phyloP scores from a whole-genome alignment of 2,329 filamentous ascomycete genomes.

The Neonectria ditissima region DNA sequence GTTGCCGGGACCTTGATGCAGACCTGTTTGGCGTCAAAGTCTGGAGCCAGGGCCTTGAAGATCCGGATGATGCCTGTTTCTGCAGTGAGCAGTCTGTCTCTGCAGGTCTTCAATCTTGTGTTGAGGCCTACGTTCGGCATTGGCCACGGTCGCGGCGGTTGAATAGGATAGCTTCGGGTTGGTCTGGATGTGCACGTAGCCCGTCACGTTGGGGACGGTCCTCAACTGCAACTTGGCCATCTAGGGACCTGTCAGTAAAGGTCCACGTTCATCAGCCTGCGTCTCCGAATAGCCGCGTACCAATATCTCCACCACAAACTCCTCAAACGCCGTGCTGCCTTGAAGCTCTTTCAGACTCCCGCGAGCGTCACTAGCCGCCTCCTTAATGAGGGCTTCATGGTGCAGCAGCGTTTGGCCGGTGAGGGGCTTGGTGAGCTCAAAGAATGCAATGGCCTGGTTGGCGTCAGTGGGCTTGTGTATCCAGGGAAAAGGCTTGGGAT shows the following conservation, averaged over 20 bases:
- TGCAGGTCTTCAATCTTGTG: not conserved
- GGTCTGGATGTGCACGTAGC: conserved; percentile 69
- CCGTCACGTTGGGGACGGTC: conserved; percentile 62
- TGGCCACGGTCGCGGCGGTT: conserved; percentile 59
- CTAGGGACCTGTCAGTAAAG: conserved; percentile 46
- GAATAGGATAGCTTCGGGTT: conserved; percentile 68
- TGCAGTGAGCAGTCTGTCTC: not conserved
- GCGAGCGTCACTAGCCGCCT: conserved; percentile 43
- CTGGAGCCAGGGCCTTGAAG: conserved; percentile 38
- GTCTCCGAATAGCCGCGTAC: conserved; percentile 46
- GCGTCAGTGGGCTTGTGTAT: not conserved
- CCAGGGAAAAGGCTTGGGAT: not conserved
- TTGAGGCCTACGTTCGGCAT: conserved; percentile 59
- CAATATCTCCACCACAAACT: conserved; percentile 68
- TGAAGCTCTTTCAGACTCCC: conserved; percentile 33
- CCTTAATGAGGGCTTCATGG: conserved; percentile 46
- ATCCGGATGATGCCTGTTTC: conserved; percentile 59
- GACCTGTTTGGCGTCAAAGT: conserved; percentile 59
- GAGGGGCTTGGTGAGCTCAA: conserved; percentile 45
- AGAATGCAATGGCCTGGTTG: conserved; percentile 50
- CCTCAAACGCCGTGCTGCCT: conserved; percentile 47
- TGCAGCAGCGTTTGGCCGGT: conserved; percentile 36
- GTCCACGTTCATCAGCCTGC: rapidly evolving
- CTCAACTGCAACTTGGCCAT: conserved; percentile 66
- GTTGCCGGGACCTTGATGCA: conserved; percentile 74